These are phyloP conservation scores for Lycium barbarum DNA, from an alignment of 257 asterid genomes.

Conservation along the genomic window DNA sequence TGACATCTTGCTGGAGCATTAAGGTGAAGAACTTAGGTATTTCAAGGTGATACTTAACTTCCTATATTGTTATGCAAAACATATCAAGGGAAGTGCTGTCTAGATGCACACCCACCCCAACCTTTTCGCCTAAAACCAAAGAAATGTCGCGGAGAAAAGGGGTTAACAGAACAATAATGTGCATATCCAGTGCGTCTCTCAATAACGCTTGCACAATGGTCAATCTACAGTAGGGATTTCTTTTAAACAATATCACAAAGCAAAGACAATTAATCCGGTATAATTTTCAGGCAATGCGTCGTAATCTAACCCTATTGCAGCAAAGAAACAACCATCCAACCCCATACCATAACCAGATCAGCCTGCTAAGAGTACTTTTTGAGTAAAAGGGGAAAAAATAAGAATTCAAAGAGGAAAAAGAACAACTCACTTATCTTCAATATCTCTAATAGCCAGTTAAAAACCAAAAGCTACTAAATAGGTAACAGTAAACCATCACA, in stretches of 20 bases:
- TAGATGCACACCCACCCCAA: not conserved
- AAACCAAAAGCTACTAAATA: not conserved
- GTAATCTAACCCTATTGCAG: not conserved
- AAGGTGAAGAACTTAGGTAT: not conserved
- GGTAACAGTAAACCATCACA: not conserved
- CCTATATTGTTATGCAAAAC: not conserved
- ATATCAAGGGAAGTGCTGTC: not conserved
- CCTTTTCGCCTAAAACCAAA: not conserved
- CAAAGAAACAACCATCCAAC: constrained; percentile 1
- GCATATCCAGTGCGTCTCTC: not conserved
- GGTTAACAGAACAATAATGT: not conserved
- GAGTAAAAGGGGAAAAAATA: not conserved
- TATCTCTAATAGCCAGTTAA: not conserved
- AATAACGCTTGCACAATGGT: not conserved
- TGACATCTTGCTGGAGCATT: not conserved
- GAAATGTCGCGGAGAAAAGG: not conserved
- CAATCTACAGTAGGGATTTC: not conserved
- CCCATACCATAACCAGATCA: not conserved
- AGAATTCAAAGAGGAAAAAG: not conserved
- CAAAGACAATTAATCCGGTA: not conserved
- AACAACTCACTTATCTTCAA: not conserved
- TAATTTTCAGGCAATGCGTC: not conserved
- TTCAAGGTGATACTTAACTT: not conserved
- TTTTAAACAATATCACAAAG: not conserved
- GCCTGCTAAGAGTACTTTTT: not conserved